A percentile compares a stretch with the other conserved stretches of the same genome.
Conservation (phyloP, 2,329 filamentous ascomycete species). For the Epichloe gansuensis region DNA sequence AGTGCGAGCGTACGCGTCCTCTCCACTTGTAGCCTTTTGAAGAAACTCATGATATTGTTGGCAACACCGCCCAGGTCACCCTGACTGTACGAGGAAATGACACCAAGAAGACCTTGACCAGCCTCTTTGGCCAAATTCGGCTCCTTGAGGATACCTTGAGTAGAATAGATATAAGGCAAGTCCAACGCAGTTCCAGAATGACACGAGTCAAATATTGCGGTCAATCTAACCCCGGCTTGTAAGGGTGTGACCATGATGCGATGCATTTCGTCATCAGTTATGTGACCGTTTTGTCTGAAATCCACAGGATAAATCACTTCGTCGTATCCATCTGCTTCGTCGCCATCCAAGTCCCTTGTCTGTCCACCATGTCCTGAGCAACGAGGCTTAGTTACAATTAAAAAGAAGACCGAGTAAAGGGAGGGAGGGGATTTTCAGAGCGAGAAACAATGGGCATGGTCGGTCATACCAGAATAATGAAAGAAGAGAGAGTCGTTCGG, state of each 20-base stretch:
- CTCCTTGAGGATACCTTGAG: conserved; percentile 56
- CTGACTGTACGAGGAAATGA: conserved; percentile 44
- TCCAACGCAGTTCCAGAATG: conserved; percentile 56
- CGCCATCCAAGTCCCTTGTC: conserved; percentile 65
- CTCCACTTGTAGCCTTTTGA: conserved; percentile 80
- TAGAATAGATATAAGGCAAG: conserved; percentile 57
- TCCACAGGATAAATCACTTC: conserved; percentile 79
- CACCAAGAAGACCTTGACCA: conserved; percentile 49
- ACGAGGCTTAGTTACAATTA: neutral
- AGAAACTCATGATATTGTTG: conserved; percentile 65
- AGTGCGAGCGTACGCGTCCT: conserved; percentile 70
- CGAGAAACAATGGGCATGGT: neutral
- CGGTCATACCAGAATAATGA: conserved; percentile 68
- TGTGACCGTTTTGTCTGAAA: conserved; percentile 66
- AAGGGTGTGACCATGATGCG: conserved; percentile 53
- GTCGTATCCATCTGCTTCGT: conserved; percentile 72
- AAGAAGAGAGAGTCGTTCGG: conserved; percentile 95
- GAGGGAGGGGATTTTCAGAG: too few relatives aligned
- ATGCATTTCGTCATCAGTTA: conserved; percentile 77
- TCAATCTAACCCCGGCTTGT: conserved; percentile 43
- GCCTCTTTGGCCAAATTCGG: conserved; percentile 58
- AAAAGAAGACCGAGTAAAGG: neutral
- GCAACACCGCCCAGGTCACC: conserved; percentile 79
- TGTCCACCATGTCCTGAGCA: conserved; percentile 62
- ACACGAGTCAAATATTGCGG: conserved; percentile 53